Conservation (phyloP, 257 asterid species). For the Ophiorrhiza pumila region DNA sequence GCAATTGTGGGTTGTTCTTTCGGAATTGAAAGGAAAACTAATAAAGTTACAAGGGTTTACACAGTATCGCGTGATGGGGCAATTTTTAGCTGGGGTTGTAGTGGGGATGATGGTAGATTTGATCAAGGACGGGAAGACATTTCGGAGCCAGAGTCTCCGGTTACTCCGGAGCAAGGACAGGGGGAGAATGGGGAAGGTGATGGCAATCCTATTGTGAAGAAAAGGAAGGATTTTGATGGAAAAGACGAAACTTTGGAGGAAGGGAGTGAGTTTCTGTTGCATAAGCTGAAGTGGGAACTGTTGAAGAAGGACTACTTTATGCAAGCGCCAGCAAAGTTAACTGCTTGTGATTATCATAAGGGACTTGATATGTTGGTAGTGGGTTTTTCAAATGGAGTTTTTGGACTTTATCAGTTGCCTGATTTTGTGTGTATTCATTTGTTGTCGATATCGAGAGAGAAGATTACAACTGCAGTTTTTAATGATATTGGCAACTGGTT, state of each 20-base stretch:
- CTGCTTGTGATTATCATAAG: constrained; percentile 79
- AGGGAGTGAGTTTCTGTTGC: constrained; percentile 40
- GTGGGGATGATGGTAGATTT: constrained; percentile 26
- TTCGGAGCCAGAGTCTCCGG: constrained; percentile 80
- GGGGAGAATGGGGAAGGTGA: constrained; percentile 37
- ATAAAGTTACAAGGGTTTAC: constrained; percentile 46
- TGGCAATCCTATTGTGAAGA: constrained; percentile 26
- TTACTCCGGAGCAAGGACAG: constrained; percentile 61
- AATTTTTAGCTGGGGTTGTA: constrained; percentile 60
- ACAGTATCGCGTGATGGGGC: constrained; percentile 92
- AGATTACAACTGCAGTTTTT: constrained; percentile 76
- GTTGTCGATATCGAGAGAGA: constrained; percentile 79
- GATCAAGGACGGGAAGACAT: constrained; percentile 33
- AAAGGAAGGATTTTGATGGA: constrained; percentile 55
- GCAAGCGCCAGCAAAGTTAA: constrained; percentile 78
- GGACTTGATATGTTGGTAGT: constrained; percentile 89
- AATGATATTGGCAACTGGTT: constrained; percentile 93
- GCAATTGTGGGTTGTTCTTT: constrained; percentile 74
- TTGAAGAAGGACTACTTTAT: constrained; percentile 70
- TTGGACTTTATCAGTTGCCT: constrained; percentile 94
- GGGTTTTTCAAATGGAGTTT: constrained; percentile 93
- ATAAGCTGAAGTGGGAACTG: constrained; percentile 63
- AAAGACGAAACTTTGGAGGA: constrained; percentile 35
- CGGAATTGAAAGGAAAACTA: constrained; percentile 62
- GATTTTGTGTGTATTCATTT: constrained; percentile 84